Percentiles rank a stretch among this genome's conserved stretches.
phyloP scores from a whole-genome alignment of 2,329 filamentous ascomycete species.

The Fusarium ambrosium region DNA sequence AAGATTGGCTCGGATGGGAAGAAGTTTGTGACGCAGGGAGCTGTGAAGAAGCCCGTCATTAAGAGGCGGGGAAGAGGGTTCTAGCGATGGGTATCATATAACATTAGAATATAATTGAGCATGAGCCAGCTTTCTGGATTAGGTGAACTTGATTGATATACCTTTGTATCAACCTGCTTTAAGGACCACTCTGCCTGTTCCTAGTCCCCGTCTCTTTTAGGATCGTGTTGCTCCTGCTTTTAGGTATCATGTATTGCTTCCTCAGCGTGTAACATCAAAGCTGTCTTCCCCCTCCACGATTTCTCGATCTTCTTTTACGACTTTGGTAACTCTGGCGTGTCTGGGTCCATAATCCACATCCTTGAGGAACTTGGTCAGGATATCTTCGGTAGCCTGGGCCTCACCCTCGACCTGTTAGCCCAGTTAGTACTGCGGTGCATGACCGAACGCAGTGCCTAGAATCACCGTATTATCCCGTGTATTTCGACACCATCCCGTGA shows the following conservation, averaged over 20 bases:
- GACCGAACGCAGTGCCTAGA: constrained; percentile 63
- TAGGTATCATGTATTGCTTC: background rate
- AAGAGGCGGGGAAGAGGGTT: constrained; percentile 70
- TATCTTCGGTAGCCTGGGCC: constrained; percentile 79
- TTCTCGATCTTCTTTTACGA: constrained; percentile 78
- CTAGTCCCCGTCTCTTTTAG: background rate
- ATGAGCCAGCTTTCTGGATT: background rate
- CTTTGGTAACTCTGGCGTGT: constrained; percentile 78
- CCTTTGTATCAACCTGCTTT: background rate
- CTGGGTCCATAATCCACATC: constrained; percentile 82
- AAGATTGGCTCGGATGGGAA: constrained; percentile 57
- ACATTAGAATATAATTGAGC: background rate
- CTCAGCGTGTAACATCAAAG: constrained; percentile 69
- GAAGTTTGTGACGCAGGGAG: constrained; percentile 73
- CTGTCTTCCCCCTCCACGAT: constrained; percentile 74
- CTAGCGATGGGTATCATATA: constrained; percentile 44
- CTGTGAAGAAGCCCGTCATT: constrained; percentile 71
- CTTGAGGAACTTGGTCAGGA: constrained; percentile 77
- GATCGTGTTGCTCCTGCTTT: background rate
- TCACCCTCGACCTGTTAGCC: constrained; percentile 83
- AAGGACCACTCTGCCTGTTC: background rate
- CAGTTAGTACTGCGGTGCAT: no score
- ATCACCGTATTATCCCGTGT: constrained; percentile 67
- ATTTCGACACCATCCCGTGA: constrained; percentile 75
- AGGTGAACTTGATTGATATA: background rate